Percentiles rank a stretch among this genome's conserved stretches.
phyloP scores from a whole-genome alignment of 441 rosid genomes.

The Syzygium syzygioides region DNA sequence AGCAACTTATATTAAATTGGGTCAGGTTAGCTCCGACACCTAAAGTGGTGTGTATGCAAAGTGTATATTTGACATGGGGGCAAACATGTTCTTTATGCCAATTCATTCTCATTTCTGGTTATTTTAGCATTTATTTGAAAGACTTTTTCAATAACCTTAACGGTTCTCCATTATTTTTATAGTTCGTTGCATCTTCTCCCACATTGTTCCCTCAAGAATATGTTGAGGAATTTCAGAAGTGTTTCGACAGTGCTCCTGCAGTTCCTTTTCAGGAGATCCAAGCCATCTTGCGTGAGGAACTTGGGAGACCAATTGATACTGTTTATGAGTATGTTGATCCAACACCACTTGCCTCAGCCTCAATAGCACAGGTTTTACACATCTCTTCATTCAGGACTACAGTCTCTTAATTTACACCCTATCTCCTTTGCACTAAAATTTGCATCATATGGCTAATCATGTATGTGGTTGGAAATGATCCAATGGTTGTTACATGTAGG shows the following conservation, averaged over 20 bases:
- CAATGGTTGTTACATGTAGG: slow-evolving; percentile 38
- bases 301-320: slow-evolving; percentile 84
- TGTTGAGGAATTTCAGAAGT: slow-evolving; percentile 85
- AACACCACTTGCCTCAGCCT: slow-evolving; percentile 92
- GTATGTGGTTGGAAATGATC: not conserved
- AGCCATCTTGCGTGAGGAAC: slow-evolving; percentile 69
- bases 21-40: slow-evolving; percentile 51
- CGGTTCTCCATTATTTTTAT: slow-evolving; percentile 15
- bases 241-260: slow-evolving; percentile 88
- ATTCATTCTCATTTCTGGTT: not conserved
- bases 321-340: slow-evolving; percentile 87
- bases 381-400: not conserved
- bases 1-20: slow-evolving; percentile 93
- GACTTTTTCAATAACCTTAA: not conserved
- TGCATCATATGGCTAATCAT: not conserved
- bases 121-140: not conserved
- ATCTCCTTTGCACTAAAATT: not conserved
- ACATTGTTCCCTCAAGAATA: slow-evolving; percentile 89
- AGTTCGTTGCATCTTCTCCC: slow-evolving; percentile 98
- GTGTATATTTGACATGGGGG: not conserved
- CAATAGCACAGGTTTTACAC: slow-evolving; percentile 75
- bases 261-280: slow-evolving; percentile 77
- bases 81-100: not conserved
- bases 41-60: not conserved
- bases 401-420: not conserved